Percentiles rank a stretch among this genome's conserved stretches.
phyloP scores from a whole-genome alignment of 257 asterid species.

The Capsicum pubescens region DNA sequence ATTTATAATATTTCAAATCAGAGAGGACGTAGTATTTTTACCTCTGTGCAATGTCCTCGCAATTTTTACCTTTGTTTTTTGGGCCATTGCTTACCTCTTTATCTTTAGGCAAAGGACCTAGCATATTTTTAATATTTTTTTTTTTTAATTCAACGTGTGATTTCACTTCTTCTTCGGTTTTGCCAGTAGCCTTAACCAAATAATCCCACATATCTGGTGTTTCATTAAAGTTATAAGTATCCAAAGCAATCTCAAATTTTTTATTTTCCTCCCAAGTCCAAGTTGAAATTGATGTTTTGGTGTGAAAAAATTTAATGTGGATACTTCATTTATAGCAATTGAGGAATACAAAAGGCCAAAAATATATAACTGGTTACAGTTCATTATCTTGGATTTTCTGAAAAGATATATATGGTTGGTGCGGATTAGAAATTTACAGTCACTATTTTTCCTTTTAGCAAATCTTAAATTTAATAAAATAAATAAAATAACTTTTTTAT shows the following conservation, averaged over 20 bases:
- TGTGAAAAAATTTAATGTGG: no score
- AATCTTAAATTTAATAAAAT: no score
- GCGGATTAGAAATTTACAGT: no score
- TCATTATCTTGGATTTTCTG: no score
- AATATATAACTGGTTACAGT: no score
- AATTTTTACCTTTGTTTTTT: background rate
- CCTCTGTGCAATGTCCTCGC: constrained; percentile 39
- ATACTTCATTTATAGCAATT: no score
- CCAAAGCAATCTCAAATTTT: constrained; percentile 64
- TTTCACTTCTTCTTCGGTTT: constrained; percentile 67
- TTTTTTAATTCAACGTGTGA: constrained; percentile 51
- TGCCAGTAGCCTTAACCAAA: constrained; percentile 51
- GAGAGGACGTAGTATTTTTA: background rate
- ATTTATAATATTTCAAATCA: no score
- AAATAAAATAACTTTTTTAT: no score
- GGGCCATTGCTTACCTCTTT: background rate
- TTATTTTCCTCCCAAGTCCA: constrained; percentile 65
- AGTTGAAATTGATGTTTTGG: constrained; percentile 33
- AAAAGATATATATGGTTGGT: no score
- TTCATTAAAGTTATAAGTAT: constrained; percentile 46
- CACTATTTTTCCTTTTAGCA: no score
- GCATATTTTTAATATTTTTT: constrained; percentile 26
- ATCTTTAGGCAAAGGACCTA: constrained; percentile 58
- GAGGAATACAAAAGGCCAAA: no score
- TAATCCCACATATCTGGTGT: constrained; percentile 60